These are phyloP conservation scores for Curvularia sp. DNA, from an alignment of 2,329 filamentous ascomycete species.

Conservation along the genomic window DNA sequence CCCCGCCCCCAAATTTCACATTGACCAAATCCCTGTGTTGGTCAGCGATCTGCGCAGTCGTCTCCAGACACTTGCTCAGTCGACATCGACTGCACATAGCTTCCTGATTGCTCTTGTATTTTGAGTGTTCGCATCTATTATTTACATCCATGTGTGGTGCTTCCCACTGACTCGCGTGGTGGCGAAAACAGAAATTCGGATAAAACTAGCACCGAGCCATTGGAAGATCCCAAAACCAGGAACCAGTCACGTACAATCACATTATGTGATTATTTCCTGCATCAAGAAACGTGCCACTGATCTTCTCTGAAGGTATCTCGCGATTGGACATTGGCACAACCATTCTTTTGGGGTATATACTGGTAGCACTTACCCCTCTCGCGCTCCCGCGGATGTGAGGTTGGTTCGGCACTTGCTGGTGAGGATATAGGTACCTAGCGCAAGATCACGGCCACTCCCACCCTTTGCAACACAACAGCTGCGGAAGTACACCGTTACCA, in stretches of 20 bases:
- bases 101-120: not conserved
- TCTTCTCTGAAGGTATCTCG: conserved; percentile 25
- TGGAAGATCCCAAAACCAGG: not conserved
- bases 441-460: not conserved
- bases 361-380: conserved; percentile 25
- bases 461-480: not conserved
- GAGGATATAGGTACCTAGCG: not conserved
- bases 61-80: not conserved
- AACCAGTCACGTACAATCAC: not conserved
- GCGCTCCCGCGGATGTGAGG: not conserved
- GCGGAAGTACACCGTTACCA: not conserved
- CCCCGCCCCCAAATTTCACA: not conserved
- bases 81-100: not conserved
- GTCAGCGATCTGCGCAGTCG: not conserved
- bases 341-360: not conserved
- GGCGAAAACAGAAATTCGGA: not conserved
- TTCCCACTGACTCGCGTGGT: not conserved
- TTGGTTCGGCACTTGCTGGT: not conserved
- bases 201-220: not conserved
- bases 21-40: not conserved
- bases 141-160: not conserved
- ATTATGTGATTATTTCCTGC: conserved; percentile 30
- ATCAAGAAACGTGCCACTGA: conserved; percentile 22
- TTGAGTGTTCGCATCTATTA: not conserved
- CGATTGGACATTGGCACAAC: conserved; percentile 15